A percentile compares a stretch with the other conserved stretches of the same genome.
Evolutionary conservation across 2,329 filamentous ascomycete genomes (phyloP).

Genomic region (Amauroascus niger): DNA sequence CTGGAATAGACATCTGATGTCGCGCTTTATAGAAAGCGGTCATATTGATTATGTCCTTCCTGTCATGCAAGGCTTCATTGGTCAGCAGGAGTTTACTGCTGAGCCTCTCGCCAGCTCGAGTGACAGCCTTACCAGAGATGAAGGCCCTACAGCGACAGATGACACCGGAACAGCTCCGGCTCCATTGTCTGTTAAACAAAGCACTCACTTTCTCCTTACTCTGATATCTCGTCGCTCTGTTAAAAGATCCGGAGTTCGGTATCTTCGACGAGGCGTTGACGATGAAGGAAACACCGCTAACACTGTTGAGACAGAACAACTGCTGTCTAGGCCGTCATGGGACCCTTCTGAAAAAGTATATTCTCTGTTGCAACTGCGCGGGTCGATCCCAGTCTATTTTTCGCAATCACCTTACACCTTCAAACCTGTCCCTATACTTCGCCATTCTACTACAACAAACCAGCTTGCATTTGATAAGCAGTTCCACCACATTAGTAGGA

Average conservation of each 20-base stretch:
- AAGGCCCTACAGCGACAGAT: conserved; percentile 19
- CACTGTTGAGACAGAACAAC: conserved; percentile 87
- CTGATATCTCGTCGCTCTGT: conserved; percentile 82
- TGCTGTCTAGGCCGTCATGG: conserved; percentile 65
- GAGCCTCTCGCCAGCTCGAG: conserved; percentile 36
- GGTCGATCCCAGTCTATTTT: conserved; percentile 90
- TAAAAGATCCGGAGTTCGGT: conserved; percentile 77
- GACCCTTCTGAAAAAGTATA: conserved; percentile 53
- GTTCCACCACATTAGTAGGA: conserved; percentile 57
- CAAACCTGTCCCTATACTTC: conserved; percentile 72
- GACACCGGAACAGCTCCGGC: conserved; percentile 20
- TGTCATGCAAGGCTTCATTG: conserved; percentile 87
- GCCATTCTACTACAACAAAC: conserved; percentile 72
- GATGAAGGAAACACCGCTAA: conserved; percentile 85
- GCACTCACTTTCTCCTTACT: conserved; percentile 62
- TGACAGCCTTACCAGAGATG: conserved; percentile 11
- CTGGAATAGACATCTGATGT: conserved; percentile 73
- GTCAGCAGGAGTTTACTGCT: conserved; percentile 70
- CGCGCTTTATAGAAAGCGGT: conserved; percentile 64
- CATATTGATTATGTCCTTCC: conserved; percentile 65
- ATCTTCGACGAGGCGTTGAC: conserved; percentile 80
- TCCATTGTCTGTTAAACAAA: conserved; percentile 23
- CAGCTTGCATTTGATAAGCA: conserved; percentile 68
- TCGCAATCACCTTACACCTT: conserved; percentile 90
- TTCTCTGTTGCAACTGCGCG: conserved; percentile 79